Evolutionary conservation across 371 early-diverging fungal genomes (phyloP).

Genomic region (Rhizopus microsporus): DNA sequence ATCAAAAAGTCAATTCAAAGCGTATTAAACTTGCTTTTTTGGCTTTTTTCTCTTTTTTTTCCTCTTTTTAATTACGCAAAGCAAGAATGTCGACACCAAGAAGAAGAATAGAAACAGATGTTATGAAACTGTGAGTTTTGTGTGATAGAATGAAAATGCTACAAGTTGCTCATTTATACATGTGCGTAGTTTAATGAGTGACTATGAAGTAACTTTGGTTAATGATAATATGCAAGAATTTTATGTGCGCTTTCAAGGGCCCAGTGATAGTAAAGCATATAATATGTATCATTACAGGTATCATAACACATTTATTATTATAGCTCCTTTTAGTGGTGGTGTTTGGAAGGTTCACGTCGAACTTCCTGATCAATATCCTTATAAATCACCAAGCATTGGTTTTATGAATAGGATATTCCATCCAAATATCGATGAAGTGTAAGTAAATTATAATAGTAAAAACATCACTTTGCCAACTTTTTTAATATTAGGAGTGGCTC

Average conservation of each 20-base stretch:
- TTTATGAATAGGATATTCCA: slow-evolving; percentile 99
- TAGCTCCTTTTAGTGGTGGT: slow-evolving; percentile 94
- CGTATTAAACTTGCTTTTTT: not conserved
- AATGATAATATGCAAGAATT: slow-evolving; percentile 99
- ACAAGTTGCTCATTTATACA: not conserved
- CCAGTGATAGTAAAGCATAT: slow-evolving; percentile 83
- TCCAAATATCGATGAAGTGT: slow-evolving; percentile 99
- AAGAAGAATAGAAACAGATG: slow-evolving; percentile 96
- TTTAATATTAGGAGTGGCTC: slow-evolving; percentile 85
- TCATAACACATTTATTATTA: not conserved
- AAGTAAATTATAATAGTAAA: slow-evolving; percentile 28
- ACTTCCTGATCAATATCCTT: slow-evolving; percentile 99
- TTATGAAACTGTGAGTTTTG: slow-evolving; percentile 91
- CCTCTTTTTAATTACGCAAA: slow-evolving; percentile 1
- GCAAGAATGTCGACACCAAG: slow-evolving; percentile 82
- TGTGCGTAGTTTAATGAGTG: slow-evolving; percentile 88
- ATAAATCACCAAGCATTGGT: slow-evolving; percentile 99
- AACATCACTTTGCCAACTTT: not conserved
- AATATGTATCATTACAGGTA: slow-evolving; percentile 1
- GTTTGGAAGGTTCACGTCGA: slow-evolving; percentile 98
- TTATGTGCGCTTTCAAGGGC: slow-evolving; percentile 92
- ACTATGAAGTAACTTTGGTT: slow-evolving; percentile 97
- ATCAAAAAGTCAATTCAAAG: no score
- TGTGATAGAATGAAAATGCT: not conserved
- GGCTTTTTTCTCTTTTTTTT: not conserved